Percentiles rank a stretch among this genome's conserved stretches.
phyloP scores from a whole-genome alignment of 805 yeast species.

The Pichia rugopelliculosa region DNA sequence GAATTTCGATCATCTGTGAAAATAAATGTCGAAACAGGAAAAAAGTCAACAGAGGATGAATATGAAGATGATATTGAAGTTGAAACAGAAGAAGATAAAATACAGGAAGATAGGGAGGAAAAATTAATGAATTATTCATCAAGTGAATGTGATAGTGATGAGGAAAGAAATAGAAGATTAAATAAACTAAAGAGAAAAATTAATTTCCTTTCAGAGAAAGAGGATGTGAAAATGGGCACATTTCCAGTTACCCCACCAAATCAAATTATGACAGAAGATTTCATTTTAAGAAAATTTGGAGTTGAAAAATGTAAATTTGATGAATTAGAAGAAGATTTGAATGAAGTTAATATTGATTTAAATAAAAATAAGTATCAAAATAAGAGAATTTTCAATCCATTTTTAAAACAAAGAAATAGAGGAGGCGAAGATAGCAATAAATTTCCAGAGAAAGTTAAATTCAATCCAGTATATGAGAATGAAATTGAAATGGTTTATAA shows the following conservation, averaged over 20 bases:
- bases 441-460: neutral
- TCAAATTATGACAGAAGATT: conserved; percentile 29
- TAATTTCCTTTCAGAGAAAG: neutral
- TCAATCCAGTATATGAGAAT: conserved; percentile 25
- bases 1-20: conserved; percentile 18
- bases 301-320: conserved; percentile 16
- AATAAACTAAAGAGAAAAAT: neutral
- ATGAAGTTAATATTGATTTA: conserved; percentile 7
- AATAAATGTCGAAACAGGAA: conserved; percentile 19
- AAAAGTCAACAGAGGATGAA: neutral
- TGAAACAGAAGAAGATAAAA: neutral
- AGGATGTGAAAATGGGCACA: neutral
- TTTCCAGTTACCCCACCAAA: conserved; percentile 31
- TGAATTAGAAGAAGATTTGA: conserved; percentile 14
- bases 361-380: conserved; percentile 6
- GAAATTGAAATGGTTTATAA: conserved; percentile 35
- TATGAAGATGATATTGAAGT: conserved; percentile 1
- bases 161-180: neutral
- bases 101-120: conserved; percentile 5
- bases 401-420: conserved; percentile 11
- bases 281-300: conserved; percentile 23
- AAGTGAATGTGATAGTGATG: conserved; percentile 7
- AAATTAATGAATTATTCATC: conserved; percentile 9
- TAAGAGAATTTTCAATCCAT: conserved; percentile 23
- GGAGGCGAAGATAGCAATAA: neutral